Evolutionary conservation across 768 basidiomycete genomes (phyloP), one percentile per base, ranked within the genome.

Genomic region (Sporobolomyces phaffii): DNA sequence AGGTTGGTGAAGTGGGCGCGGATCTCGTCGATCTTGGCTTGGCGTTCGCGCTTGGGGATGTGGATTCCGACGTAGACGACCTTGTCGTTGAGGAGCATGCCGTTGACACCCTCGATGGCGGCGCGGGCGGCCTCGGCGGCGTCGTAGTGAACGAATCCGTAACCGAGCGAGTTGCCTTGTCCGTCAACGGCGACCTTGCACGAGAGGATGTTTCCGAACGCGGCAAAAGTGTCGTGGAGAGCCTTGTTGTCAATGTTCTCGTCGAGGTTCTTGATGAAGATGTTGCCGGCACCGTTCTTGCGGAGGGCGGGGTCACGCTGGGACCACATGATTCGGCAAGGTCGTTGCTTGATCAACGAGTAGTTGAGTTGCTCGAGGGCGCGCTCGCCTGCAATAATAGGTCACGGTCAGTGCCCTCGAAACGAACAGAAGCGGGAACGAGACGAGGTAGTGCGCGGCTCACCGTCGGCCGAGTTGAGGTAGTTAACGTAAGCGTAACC

Each of bases 281-380:
- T 91, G 80, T 99, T 99, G 79, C 96, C 96, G 81, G 97, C 92
- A 72, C 92, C 92, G 71, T 92, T 97, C 86, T 98, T 98, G 80
- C 96, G 90, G 77, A 99, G 86, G 74, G 92, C 91, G 65, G 96
- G 96, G 82, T 98, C 96, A 78, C 96, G 90, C 84, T 98, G 96
- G 76, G 93, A 97, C 94, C 96, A 98, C 96, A 99, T 99, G 84
- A 99, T 99, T 76, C 96, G 91, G 83, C 96, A 99, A 70, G 96
- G 88, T 76, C 91, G 89, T 80, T 88, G 88, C 84, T 98, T 98
- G 82, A 99, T 98, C 78, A 93, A 81, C 73, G 96, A 98, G 79
- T 99, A 99, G 81, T 99, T 99, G 79, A 99, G 87, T 80, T 93
- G 90, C 81, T 99, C 96, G 70, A 99, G 85, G 72, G 96, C 94